These are phyloP conservation scores for Dioscorea zingiberensis DNA, from an alignment of 106 monocot species.

Conservation along the genomic window DNA sequence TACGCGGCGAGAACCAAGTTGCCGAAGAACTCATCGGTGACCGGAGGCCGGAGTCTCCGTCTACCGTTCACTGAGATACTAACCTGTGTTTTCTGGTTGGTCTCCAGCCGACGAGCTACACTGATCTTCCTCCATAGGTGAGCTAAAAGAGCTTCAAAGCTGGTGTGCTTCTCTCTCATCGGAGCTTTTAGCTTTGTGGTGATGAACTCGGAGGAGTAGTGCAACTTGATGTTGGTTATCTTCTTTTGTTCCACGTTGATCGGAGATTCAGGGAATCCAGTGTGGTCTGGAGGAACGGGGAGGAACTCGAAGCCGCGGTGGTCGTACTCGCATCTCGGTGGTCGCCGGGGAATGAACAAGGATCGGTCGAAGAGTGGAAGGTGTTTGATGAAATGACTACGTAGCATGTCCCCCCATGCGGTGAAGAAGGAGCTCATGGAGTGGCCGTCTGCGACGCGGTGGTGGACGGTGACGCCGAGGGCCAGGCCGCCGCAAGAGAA, in stretches of 20 bases:
- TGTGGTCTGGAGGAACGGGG: not conserved
- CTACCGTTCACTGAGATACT: conserved; percentile 41
- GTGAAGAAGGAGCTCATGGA: conserved; percentile 48
- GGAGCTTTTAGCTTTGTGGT: conserved; percentile 14
- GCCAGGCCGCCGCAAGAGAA: conserved; percentile 50
- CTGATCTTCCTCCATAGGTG: conserved; percentile 44
- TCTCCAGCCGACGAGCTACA: conserved; percentile 19
- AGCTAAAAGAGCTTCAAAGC: conserved; percentile 32
- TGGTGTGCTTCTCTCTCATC: conserved; percentile 18
- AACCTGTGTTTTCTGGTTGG: conserved; percentile 3
- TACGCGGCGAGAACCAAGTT: conserved; percentile 38
- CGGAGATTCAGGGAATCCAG: not conserved
- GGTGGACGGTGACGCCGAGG: conserved; percentile 31
- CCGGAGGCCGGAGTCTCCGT: conserved; percentile 19
- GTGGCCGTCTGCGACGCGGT: conserved; percentile 51
- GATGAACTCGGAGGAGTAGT: conserved; percentile 30
- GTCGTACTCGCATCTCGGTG: conserved; percentile 22
- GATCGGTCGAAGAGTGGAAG: conserved; percentile 14
- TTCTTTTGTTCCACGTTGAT: not conserved
- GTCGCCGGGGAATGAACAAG: conserved; percentile 17
- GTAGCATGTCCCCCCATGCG: conserved; percentile 1
- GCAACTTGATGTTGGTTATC: conserved; percentile 18
- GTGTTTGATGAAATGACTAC: conserved; percentile 3
- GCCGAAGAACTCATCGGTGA: conserved; percentile 34
- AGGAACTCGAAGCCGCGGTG: conserved; percentile 30